Conservation (phyloP, 208 protist species). For the Wallacemonas sp. region DNA sequence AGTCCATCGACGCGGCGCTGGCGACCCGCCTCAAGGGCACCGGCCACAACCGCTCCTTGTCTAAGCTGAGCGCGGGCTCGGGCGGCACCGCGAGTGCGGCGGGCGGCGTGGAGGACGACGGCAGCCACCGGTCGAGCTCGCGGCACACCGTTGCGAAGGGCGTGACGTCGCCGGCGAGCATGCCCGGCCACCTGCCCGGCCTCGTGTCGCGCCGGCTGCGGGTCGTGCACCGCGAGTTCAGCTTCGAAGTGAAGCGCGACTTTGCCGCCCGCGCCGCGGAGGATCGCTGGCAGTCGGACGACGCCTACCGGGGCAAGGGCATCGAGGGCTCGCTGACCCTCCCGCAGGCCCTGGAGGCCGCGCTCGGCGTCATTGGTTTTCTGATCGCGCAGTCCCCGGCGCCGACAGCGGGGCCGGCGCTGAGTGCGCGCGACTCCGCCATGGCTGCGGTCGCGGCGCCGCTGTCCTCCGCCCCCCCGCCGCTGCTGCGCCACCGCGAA, state of each 20-base stretch:
- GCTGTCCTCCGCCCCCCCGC: not conserved
- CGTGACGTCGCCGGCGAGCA: conserved; percentile 12
- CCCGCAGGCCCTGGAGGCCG: conserved; percentile 43
- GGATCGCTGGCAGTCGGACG: conserved; percentile 40
- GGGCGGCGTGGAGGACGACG: not conserved
- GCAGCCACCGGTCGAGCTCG: not conserved
- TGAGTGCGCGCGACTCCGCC: not conserved
- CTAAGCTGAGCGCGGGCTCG: conserved; percentile 16
- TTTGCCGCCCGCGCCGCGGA: conserved; percentile 38
- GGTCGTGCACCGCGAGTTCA: conserved; percentile 70
- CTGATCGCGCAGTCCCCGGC: conserved; percentile 30
- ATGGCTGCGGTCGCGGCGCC: not conserved
- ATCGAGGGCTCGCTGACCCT: conserved; percentile 33
- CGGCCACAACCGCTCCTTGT: conserved; percentile 8
- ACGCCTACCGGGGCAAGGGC: conserved; percentile 35
- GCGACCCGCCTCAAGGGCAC: conserved; percentile 20
- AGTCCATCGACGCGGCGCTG: conserved; percentile 22
- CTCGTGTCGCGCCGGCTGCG: conserved; percentile 32
- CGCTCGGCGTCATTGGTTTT: conserved; percentile 38
- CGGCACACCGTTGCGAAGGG: not conserved
- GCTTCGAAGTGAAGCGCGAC: conserved; percentile 73
- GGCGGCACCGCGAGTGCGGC: not conserved
- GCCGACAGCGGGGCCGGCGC: not conserved
- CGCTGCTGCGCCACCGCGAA: no score
- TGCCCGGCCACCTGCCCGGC: conserved; percentile 50